phyloP scores from a whole-genome alignment of 208 protist genomes.

The Crithidia brevicula region DNA sequence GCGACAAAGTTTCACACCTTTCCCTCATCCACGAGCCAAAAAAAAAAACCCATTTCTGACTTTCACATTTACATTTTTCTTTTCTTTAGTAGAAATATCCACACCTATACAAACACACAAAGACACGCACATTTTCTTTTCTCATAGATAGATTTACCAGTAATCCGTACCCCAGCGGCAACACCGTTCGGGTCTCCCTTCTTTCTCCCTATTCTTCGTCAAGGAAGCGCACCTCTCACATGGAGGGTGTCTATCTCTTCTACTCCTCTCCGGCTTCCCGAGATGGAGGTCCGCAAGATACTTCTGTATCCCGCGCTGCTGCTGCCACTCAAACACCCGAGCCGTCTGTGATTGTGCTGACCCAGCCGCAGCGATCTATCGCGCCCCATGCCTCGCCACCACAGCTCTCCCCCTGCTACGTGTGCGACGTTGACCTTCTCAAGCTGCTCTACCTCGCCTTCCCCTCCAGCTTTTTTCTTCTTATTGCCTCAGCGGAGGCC shows the following conservation, averaged over 20 bases:
- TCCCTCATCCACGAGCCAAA: too few relatives aligned
- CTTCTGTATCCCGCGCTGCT: not conserved
- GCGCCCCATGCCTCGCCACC: not conserved
- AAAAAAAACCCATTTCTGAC: too few relatives aligned
- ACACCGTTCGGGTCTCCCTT: too few relatives aligned
- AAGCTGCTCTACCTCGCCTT: constrained; percentile 9
- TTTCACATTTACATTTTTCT: too few relatives aligned
- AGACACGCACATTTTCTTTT: not conserved
- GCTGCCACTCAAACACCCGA: not conserved
- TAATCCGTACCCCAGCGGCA: too few relatives aligned
- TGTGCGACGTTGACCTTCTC: constrained; percentile 6
- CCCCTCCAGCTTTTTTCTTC: constrained; percentile 8
- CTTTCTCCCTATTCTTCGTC: not conserved
- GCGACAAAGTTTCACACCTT: too few relatives aligned
- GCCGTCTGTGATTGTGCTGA: constrained; percentile 19
- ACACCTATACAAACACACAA: not conserved
- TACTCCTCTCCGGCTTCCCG: too few relatives aligned
- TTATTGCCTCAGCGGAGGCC: not conserved
- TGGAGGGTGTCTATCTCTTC: constrained; percentile 21
- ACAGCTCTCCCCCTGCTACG: not conserved
- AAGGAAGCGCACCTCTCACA: not conserved
- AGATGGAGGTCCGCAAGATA: too few relatives aligned
- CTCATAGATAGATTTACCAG: too few relatives aligned
- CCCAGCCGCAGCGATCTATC: constrained; percentile 5
- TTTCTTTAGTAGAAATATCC: too few relatives aligned